Evolutionary conservation across 768 basidiomycete species (phyloP), one percentile per base, ranked within the genome.

Genomic region (Xerocomus spinulosus): DNA sequence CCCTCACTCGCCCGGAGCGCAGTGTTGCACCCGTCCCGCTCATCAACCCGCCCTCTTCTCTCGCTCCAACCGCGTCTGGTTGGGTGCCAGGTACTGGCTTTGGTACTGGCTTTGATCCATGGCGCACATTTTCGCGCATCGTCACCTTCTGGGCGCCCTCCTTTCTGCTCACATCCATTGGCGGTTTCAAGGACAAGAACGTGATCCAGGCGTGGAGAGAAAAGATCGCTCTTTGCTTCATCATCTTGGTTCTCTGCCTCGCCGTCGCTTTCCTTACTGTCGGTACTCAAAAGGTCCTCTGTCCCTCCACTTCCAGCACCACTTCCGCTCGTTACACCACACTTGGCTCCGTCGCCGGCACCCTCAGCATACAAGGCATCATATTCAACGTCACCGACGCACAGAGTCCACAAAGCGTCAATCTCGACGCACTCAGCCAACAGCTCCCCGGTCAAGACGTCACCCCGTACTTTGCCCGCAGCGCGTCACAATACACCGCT

Each of bases 121-220:
- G 96, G 96, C 79, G 77, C 56, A 73, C 89, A 57, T 89, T 87
- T 63, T 84, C 90, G 41, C 77, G 77, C 55, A 62, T 88, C 36
- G 75, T 87, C 65, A 92, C 94, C 6, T 93, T 87, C 64, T 97
- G 92, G 92, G 94, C 90, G 2, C 93, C 94, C 21, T 75, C 79
- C 38, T 77, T 86, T 59, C 67, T 92, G 20, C 79, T 97, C 48
- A 68, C 78, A 20, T 80, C 82, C 2, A 33, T 92, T 10, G 88
- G 87, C 48, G 89, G 92, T 37, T 75, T 97, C 64, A 85, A 80
- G 62, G 92, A 94, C 68, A 78, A 78, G 58, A 74, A 79, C 30
- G 76, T 80, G 44, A 74, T 82, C 52, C 91, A 96, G 66, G 96
- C 96, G 2, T 99, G 96, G 96, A 81, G 94, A 62, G 96, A 99